These are phyloP conservation scores for Quercus ilex DNA, from an alignment of 306 rosid genomes.

Conservation along the genomic window DNA sequence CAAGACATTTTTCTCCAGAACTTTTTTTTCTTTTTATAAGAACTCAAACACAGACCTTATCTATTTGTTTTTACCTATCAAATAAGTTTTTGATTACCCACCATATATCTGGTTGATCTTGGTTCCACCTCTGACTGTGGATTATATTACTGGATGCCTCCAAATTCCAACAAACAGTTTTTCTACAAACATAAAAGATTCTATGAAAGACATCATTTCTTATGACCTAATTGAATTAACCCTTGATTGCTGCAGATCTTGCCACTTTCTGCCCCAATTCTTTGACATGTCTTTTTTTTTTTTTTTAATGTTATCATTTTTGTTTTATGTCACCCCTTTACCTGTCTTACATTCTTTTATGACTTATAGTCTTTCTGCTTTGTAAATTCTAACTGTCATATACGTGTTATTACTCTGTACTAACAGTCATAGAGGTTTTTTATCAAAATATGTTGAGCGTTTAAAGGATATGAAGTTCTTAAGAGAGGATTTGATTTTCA, in stretches of 20 bases:
- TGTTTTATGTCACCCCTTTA: background rate
- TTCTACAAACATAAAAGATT: too few relatives aligned
- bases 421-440: constrained; percentile 81
- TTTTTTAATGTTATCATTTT: background rate
- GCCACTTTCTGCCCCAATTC: background rate
- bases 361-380: background rate
- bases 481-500: constrained; percentile 85
- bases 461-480: constrained; percentile 79
- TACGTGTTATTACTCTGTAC: constrained; percentile 18
- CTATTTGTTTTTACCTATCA: too few relatives aligned
- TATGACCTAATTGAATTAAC: background rate
- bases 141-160: too few relatives aligned
- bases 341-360: background rate
- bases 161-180: too few relatives aligned
- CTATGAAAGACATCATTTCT: too few relatives aligned
- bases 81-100: too few relatives aligned
- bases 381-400: constrained; percentile 11
- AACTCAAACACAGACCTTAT: too few relatives aligned
- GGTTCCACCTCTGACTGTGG: too few relatives aligned
- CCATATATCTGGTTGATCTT: too few relatives aligned
- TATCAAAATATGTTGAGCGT: constrained; percentile 57
- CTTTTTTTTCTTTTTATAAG: too few relatives aligned
- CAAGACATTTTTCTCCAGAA: too few relatives aligned
- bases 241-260: constrained; percentile 45
- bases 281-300: background rate